Base-by-base conservation (phyloP, 352 stramenopile genomes). In the Detonula confervacea region DNA sequence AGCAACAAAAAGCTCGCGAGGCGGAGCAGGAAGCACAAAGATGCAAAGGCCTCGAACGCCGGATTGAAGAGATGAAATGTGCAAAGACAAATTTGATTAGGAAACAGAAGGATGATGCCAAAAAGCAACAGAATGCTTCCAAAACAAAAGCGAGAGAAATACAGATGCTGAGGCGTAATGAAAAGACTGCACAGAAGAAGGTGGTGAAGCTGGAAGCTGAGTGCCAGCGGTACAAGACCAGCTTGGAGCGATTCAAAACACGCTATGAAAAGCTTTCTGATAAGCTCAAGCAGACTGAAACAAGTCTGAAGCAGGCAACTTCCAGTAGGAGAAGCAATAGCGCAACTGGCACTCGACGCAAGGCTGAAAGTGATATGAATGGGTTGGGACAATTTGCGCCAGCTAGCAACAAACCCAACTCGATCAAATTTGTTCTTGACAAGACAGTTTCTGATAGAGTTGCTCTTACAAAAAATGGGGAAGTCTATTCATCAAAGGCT, bases 231-330 rank as follows among this genome's bases (percentile, higher is more conserved):
- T 84, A 91, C 52, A 91, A 89, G 44, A 78, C 42, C 24, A 91
- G 86, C 35, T 70, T 93, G 22, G 83, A 92, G 30, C 83, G 87
- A 20, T 78, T 83, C n/a, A 90, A 81, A 56, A 39, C 74, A 18
- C 88, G 87, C 49, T 87, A 62, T 35, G 63, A 81, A 8, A 92
- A 92, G 51, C 68, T 93, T 5, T 84, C 81, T 4, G 69, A 83
- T 16, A 94, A 93, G 69, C 66, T 94, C 14, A 92, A 94, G 60
- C 74, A 92, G 60, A 94, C 90, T 0, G 87, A 93, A 56, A 52
- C 66, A 27, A 81, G 91, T 79, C 75, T 95, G 46, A 90, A 87
- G 72, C 80, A 83, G 61, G 61, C 91, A 25, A 60, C 91, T 12
- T 63, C 84, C 0, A 83, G 86, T 29, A 79, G 82, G 56, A 89